Conservation (phyloP, 768 basidiomycete genomes). For the Thelephora ganbajun region DNA sequence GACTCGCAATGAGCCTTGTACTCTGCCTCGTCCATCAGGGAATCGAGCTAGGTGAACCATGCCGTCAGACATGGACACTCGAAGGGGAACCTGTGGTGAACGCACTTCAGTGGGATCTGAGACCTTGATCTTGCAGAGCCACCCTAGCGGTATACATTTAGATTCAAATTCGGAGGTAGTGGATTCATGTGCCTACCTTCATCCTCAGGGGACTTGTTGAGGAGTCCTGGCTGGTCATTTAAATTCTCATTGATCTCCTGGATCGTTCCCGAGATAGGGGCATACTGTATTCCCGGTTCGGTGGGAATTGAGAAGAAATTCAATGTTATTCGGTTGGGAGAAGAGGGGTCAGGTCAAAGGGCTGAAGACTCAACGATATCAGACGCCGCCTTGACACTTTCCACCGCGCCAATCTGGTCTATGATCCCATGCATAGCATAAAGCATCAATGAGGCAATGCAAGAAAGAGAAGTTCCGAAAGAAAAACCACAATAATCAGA, state of each 20-base stretch:
- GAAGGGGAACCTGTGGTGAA: neutral
- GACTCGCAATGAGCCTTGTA: conserved; percentile 52
- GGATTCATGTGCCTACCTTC: conserved; percentile 45
- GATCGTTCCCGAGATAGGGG: conserved; percentile 81
- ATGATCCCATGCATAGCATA: neutral
- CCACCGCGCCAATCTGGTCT: conserved; percentile 86
- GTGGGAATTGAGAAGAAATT: conserved; percentile 1
- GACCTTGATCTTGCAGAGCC: conserved; percentile 90
- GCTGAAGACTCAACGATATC: conserved; percentile 55
- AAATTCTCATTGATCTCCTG: conserved; percentile 67
- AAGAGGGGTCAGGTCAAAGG: neutral
- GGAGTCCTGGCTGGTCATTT: conserved; percentile 51
- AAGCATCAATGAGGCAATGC: neutral
- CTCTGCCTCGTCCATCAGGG: conserved; percentile 58
- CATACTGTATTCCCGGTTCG: conserved; percentile 40
- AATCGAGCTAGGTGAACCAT: conserved; percentile 36
- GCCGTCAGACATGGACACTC: neutral
- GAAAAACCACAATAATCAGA: neutral
- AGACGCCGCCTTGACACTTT: conserved; percentile 93
- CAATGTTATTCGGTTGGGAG: neutral
- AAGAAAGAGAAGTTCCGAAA: neutral
- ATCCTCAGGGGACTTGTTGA: conserved; percentile 81
- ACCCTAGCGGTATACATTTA: conserved; percentile 38
- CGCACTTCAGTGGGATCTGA: conserved; percentile 65
- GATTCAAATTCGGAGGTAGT: neutral